Base-by-base conservation (phyloP, 2,329 filamentous ascomycete species). In the Claviceps citrina region DNA sequence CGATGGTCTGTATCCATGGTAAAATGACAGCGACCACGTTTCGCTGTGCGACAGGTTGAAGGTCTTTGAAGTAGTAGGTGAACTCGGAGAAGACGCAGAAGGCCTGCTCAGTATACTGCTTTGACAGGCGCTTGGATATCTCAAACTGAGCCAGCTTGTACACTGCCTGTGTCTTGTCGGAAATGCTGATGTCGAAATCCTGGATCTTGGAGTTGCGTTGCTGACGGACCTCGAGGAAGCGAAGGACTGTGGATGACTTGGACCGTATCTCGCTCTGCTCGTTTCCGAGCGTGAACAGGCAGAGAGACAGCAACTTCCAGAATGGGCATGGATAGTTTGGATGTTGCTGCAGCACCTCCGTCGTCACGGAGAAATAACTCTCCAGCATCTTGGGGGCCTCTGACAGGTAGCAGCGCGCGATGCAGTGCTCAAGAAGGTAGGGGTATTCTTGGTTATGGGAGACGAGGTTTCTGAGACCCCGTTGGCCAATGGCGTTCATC, bases 81-180 rank as follows among this genome's bases (percentile, higher is more conserved):
- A 95, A 95, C 53, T 98, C 89, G 0, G 91, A 96, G 56, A 98
- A 95, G 38, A 98, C 81, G 42, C 87, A 76, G 52, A 96, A 95
- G 0, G 89, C 87, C 31, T 94, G 64, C 48, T 94, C 86, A 0
- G 83, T 75, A 55, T 98, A 84, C 47, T 93, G 84, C 52, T 84
- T 84, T 1, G 87, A 83, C 30, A 98, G 71, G 16, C 87, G 73
- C 52, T 89, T 86, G 0, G 91, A 96, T 18, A 93, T 93, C 55
- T 96, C 89, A 48, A 95, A 96, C 54, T 98, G 91, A 0, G 93
- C 91, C 33, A 93, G 69, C 62, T 98, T 98, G 62, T 96, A 98
- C 3, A 98, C 89, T 0, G 89, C 87, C 48, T 93, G 93, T 0
- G 93, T 98, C 62, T 95, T 96, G 62, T 98, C 93, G 0, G 89